Conservation (phyloP, 495 filamentous ascomycete genomes). For the Chaetomium cochliodes region DNA sequence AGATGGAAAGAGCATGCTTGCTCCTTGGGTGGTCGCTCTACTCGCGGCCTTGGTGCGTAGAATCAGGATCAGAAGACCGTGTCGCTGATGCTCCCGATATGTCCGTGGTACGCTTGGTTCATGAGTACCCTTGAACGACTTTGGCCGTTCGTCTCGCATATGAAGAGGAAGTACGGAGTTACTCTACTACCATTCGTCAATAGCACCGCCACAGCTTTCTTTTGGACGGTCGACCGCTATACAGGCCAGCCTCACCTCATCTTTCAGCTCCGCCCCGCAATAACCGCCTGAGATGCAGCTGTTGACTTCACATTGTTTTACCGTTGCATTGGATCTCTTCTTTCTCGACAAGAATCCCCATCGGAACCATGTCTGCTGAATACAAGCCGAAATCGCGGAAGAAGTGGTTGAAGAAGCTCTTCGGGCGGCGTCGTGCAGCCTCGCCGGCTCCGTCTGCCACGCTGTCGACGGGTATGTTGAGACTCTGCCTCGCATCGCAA, state of each 20-base stretch:
- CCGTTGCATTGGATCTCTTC: too few species aligned
- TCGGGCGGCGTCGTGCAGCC: constrained; percentile 3
- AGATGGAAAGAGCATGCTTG: too few species aligned
- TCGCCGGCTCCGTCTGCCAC: constrained; percentile 5
- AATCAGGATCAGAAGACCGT: constrained; percentile 5
- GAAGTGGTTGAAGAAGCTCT: constrained; percentile 6
- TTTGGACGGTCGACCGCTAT: not conserved
- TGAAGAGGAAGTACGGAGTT: not conserved
- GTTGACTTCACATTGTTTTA: too few species aligned
- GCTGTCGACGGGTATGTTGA: constrained; percentile 17
- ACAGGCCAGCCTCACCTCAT: not conserved
- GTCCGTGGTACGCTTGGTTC: constrained; percentile 4
- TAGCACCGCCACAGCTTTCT: not conserved
- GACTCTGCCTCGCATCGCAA: constrained; percentile 5
- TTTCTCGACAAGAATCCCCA: too few species aligned
- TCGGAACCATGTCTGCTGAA: too few species aligned
- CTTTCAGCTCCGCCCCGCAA: not conserved
- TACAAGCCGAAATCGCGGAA: constrained; percentile 3
- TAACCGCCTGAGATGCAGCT: not conserved
- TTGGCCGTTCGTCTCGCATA: not conserved
- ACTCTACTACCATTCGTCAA: constrained; percentile 4
- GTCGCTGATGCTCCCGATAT: constrained; percentile 1
- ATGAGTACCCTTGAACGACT: not conserved
- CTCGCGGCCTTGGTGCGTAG: not conserved
- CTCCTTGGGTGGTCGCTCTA: too few species aligned